Evolutionary conservation across 73 alveolate species (phyloP), one percentile per base, ranked within the genome.

Genomic region (Loxodes magnus): DNA sequence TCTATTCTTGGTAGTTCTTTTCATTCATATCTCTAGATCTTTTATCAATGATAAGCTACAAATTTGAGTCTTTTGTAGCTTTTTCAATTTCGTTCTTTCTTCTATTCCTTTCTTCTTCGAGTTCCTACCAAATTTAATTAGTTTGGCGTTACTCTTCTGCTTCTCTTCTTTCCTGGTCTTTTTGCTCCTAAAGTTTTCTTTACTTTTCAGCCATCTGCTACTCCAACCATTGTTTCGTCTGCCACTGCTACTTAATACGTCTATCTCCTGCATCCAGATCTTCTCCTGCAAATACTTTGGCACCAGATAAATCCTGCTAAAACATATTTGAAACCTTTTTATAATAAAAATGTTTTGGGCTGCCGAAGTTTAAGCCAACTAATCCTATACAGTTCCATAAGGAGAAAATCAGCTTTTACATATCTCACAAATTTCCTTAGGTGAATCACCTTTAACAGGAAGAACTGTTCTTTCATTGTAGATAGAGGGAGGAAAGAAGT

Each of bases 41-140:
- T 71, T 79, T 79, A 42, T 79, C 70, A 38, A 55, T 67, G 16
- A 79, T 84, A 62, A 74, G 54, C 35, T 74, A 55, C 17, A 43
- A 49, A 44, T 79, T 79, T 14, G 67, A 59, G 48, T 75, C 76
- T 60, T 74, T 17, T 38, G 24, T 35, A 19, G 88, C 93, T 24
- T 67, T 68, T 23, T 54, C 57, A 84, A 74, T 79, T 22, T 42
- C 78, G 12, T 25, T 50, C 12, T 80, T 38, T 21, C 72, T 27
- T 4, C 50, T 39, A 7, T 52, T 46, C 30, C 58, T 52, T 9
- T 79, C 85, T 3, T 76, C 67, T 44, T 79, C 68, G 23, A 67
- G 30, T 22, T 67, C 69, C 12, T 48, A 60, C 25, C 77, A 42
- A 24, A 42, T 4, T 35, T 50, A 28, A 41, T 79, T 60, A 24